phyloP scores from a whole-genome alignment of 2,329 filamentous ascomycete species.

The Pseudocercospora ulei region DNA sequence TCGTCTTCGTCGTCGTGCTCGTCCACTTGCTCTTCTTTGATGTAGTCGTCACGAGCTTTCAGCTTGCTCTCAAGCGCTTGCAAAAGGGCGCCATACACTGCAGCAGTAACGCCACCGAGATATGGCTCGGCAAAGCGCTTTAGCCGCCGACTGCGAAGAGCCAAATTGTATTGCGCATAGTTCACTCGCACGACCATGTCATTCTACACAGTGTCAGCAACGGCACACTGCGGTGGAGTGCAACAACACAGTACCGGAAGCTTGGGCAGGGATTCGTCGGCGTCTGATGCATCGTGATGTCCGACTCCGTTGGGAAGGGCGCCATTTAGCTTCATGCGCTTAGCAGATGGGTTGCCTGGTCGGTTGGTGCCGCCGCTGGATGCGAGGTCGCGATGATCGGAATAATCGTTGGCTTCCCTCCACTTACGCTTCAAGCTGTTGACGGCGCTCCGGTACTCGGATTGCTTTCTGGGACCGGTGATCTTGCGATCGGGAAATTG shows the following conservation, averaged over 20 bases:
- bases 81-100: constrained; percentile 68
- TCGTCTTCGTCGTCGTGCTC: constrained; percentile 37
- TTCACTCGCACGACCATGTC: constrained; percentile 70
- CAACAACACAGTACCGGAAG: constrained; percentile 34
- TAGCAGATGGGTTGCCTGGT: constrained; percentile 22
- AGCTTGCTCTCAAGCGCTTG: constrained; percentile 59
- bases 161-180: constrained; percentile 72
- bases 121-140: constrained; percentile 60
- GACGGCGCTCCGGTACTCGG: constrained; percentile 51
- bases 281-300: constrained; percentile 18
- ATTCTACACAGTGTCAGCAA: constrained; percentile 44
- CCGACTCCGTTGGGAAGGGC: constrained; percentile 28
- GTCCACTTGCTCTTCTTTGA: constrained; percentile 40
- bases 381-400: constrained; percentile 26
- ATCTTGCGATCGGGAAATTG: constrained; percentile 45
- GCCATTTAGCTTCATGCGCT: constrained; percentile 33
- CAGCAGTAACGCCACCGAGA: constrained; percentile 62
- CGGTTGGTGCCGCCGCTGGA: constrained; percentile 25
- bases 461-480: constrained; percentile 57
- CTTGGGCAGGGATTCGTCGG: constrained; percentile 26
- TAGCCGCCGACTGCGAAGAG: constrained; percentile 69
- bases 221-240: constrained; percentile 19
- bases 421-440: constrained; percentile 48
- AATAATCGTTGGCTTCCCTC: constrained; percentile 37
- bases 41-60: constrained; percentile 55